Evolutionary conservation across 2,329 filamentous ascomycete genomes (phyloP), one percentile per base, ranked within the genome.

Genomic region (Clathrospora elynae): DNA sequence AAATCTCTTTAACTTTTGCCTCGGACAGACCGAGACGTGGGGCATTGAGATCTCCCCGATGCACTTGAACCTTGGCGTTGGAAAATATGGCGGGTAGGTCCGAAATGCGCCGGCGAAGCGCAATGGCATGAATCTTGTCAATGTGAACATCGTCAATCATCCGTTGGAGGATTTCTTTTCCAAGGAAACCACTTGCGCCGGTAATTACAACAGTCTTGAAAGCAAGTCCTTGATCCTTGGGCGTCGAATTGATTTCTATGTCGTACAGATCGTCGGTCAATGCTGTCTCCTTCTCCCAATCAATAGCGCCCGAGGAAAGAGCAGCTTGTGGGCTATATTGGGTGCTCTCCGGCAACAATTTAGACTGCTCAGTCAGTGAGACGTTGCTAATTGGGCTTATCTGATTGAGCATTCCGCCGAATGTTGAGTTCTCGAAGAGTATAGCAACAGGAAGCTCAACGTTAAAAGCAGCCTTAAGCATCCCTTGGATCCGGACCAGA

Each of bases 281-380:
- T 11, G 26, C 24, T 9, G 67, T 75, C 47, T 76, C 73, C 4
- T 35, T 13, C 1, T 68, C 62, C 74, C 74, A 76, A 43, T 73
- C 59, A 31, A 74, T 5, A 14, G 5, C 7, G 16, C 10, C 3
- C 7, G 5, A n/a, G 11, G 5, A 6, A n/a, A n/a, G n/a, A n/a
- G n/a, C n/a, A n/a, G n/a, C n/a, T n/a, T n/a, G n/a, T n/a, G n/a
- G n/a, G n/a, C n/a, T n/a, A n/a, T n/a, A n/a, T n/a, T n/a, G n/a
- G 5, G 13, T 16, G 28, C 12, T 18, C 10, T 14, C 28, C 12
- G 14, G 12, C n/a, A n/a, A n/a, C n/a, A n/a, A n/a, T n/a, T n/a
- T n/a, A n/a, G n/a, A n/a, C n/a, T n/a, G n/a, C n/a, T n/a, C n/a
- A n/a, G n/a, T n/a, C n/a, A n/a, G n/a, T n/a, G n/a, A n/a, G n/a